Conservation (phyloP, 306 rosid species). For the Potentilla sterilis region DNA sequence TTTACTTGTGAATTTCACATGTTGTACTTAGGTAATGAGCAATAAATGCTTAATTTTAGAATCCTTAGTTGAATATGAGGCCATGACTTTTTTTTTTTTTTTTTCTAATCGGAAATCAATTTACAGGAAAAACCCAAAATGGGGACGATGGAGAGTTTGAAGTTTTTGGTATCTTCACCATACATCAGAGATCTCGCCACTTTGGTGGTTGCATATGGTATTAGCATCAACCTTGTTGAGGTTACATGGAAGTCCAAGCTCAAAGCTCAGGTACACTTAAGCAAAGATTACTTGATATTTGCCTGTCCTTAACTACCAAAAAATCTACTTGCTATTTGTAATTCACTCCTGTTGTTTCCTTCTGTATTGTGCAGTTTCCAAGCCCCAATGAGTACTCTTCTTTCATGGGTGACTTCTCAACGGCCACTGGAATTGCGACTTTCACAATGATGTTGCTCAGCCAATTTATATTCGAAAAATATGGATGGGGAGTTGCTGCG, state of each 20-base stretch:
- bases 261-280: slow-evolving; percentile 77
- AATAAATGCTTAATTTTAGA: background rate
- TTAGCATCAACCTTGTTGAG: slow-evolving; percentile 90
- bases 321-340: background rate
- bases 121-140: slow-evolving; percentile 84
- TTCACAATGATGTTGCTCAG: slow-evolving; percentile 91
- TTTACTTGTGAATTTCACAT: background rate
- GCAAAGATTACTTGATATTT: slow-evolving; percentile 11
- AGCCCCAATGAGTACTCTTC: slow-evolving; percentile 97
- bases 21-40: background rate
- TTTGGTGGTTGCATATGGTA: slow-evolving; percentile 94
- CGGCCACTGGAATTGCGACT: slow-evolving; percentile 90
- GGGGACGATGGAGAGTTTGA: slow-evolving; percentile 98
- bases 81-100: background rate
- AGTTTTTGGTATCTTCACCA: slow-evolving; percentile 88
- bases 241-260: slow-evolving; percentile 99
- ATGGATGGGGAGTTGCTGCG: slow-evolving; percentile 98
- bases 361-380: slow-evolving; percentile 60
- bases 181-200: slow-evolving; percentile 96
- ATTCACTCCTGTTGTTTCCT: background rate
- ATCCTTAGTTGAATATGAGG: slow-evolving; percentile 5
- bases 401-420: slow-evolving; percentile 97
- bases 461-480: slow-evolving; percentile 73
- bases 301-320: background rate
- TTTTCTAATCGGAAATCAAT: slow-evolving; percentile 2